phyloP scores from a whole-genome alignment of 73 alveolate genomes.

The Paramecium tetraurelia region DNA sequence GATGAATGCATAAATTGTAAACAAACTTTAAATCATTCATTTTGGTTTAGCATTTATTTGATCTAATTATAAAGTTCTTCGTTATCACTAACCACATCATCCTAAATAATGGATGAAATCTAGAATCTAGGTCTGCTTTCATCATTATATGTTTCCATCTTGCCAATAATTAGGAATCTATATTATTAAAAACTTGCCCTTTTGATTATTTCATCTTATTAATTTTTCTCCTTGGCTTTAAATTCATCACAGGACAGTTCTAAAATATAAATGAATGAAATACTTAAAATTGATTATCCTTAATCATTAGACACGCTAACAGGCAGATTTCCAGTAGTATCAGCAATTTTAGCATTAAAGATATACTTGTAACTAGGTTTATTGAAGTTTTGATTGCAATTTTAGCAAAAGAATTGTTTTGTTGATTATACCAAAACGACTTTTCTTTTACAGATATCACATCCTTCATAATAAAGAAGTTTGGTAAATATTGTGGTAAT shows the following conservation, averaged over 20 bases:
- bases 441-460: not conserved
- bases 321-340: not conserved
- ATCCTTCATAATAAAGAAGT: not conserved
- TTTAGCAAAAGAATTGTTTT: not conserved
- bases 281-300: not conserved
- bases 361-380: not conserved
- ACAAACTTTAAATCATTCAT: not conserved
- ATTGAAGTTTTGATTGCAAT: not conserved
- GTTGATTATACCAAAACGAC: not conserved
- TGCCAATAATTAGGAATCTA: not conserved
- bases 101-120: not conserved
- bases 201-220: not conserved
- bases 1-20: not conserved
- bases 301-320: not conserved
- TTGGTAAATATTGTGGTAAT: not conserved
- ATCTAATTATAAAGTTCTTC: not conserved
- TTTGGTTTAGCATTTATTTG: not conserved
- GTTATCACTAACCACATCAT: not conserved
- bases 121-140: not conserved
- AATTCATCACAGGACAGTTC: not conserved
- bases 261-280: not conserved
- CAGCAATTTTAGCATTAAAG: not conserved
- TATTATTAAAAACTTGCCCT: not conserved
- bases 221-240: too few species aligned
- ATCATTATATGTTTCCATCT: slow-evolving; percentile 2